Conservation (phyloP, 2,329 filamentous ascomycete genomes). For the Aureobasidium pullulans region DNA sequence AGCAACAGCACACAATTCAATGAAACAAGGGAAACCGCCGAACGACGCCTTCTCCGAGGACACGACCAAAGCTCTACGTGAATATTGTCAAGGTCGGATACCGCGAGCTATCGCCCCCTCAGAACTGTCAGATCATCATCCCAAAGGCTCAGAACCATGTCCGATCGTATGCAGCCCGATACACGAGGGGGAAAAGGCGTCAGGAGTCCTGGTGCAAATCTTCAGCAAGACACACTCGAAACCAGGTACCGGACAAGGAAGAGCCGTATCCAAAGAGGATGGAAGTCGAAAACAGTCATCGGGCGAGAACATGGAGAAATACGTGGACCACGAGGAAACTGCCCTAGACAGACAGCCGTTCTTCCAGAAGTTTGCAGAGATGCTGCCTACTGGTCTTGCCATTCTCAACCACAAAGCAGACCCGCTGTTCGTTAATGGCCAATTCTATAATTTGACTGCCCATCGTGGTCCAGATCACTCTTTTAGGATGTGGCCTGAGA, state of each 20-base stretch:
- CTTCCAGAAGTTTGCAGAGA: constrained; percentile 38
- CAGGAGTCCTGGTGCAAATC: constrained; percentile 21
- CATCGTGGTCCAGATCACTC: constrained; percentile 31
- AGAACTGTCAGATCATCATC: constrained; percentile 16
- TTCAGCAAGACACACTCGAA: constrained; percentile 7
- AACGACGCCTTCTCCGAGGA: constrained; percentile 27
- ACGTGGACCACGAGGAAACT: not conserved
- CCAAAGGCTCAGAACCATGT: constrained; percentile 11
- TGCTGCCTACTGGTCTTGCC: constrained; percentile 39
- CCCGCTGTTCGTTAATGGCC: constrained; percentile 40
- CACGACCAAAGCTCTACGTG: constrained; percentile 29
- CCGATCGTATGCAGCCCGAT: constrained; percentile 22
- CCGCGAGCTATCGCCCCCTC: constrained; percentile 18
- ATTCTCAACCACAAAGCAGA: constrained; percentile 39
- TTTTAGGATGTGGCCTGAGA: constrained; percentile 40
- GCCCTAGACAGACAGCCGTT: constrained; percentile 33
- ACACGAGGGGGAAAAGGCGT: constrained; percentile 2
- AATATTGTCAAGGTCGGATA: constrained; percentile 19
- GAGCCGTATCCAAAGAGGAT: not conserved
- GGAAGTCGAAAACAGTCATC: not conserved
- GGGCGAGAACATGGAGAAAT: not conserved
- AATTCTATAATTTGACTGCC: constrained; percentile 40
- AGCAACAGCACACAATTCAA: constrained; percentile 26
- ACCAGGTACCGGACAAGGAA: not conserved
- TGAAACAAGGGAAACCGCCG: constrained; percentile 30